Percentiles rank a stretch among this genome's conserved stretches.
phyloP scores from a whole-genome alignment of 176 grass and related monocot species.

The Chloris gayana region DNA sequence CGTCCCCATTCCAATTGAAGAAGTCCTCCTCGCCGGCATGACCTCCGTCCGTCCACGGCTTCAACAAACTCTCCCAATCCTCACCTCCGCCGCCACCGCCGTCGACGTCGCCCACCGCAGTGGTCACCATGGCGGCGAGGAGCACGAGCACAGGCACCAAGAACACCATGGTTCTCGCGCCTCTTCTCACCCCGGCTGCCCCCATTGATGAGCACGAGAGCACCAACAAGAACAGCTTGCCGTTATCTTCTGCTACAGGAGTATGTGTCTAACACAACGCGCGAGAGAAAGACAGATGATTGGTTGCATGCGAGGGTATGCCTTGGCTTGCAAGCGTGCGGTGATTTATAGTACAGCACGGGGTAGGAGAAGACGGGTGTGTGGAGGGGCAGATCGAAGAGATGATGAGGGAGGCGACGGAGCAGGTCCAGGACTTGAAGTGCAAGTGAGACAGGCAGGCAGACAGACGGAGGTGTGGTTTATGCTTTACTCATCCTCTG shows the following conservation, averaged over 20 bases:
- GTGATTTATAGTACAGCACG: constrained; percentile 21
- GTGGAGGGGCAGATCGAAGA: neutral
- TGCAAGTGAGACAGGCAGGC: constrained; percentile 59
- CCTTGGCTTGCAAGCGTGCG: constrained; percentile 56
- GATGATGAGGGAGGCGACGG: neutral
- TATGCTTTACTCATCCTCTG: constrained; percentile 74
- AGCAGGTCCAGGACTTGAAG: constrained; percentile 49
- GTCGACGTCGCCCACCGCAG: neutral
- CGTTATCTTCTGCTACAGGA: neutral
- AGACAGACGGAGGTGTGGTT: constrained; percentile 50
- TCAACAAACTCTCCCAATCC: neutral
- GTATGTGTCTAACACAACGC: too few species aligned
- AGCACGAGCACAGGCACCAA: neutral
- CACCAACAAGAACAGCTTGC: neutral
- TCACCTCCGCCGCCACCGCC: neutral
- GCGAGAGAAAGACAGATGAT: neutral
- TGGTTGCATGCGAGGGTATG: neutral
- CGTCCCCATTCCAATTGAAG: neutral
- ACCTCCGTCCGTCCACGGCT: constrained; percentile 11
- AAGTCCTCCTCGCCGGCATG: neutral
- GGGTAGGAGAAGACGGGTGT: neutral
- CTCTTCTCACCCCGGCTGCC: constrained; percentile 7
- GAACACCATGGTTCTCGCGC: neutral
- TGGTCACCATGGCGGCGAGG: neutral
- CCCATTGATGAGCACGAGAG: constrained; percentile 13